A percentile compares a stretch with the other conserved stretches of the same genome.
Evolutionary conservation across 176 grass and related monocot species (phyloP).

Genomic region (Lolium perenne): DNA sequence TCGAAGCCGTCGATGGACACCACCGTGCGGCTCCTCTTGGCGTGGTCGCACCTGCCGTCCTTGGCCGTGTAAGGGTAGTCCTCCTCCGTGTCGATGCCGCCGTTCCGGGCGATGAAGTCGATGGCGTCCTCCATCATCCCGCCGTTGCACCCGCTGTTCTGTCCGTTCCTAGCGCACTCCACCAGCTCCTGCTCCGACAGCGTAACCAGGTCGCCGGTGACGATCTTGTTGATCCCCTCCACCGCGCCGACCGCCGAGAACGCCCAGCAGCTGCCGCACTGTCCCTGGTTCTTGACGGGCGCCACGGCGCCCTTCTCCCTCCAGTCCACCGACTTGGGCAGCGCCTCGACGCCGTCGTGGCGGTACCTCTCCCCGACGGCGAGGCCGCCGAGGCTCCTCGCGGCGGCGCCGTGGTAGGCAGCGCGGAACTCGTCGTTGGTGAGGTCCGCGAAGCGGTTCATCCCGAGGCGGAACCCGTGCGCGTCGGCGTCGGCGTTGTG

Average conservation of each 20-base stretch:
- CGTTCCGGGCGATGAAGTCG: neutral
- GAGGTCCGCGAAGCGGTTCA: slow-evolving; percentile 81
- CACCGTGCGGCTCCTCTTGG: no score
- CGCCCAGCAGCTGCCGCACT: slow-evolving; percentile 91
- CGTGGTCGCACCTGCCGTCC: no score
- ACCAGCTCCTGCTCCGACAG: no score
- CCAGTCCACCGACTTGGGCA: slow-evolving; percentile 60
- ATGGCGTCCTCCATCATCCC: no score
- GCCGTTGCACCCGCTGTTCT: no score
- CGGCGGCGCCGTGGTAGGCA: slow-evolving; percentile 42
- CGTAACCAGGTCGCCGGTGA: no score
- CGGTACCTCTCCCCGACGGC: slow-evolving; percentile 9
- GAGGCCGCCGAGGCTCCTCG: neutral
- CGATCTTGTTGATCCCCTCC: slow-evolving; percentile 66
- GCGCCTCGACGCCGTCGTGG: neutral
- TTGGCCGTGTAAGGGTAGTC: no score
- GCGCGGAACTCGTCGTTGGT: slow-evolving; percentile 76
- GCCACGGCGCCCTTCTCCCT: slow-evolving; percentile 71
- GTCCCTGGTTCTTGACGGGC: slow-evolving; percentile 82
- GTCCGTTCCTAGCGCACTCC: no score
- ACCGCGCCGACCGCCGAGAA: slow-evolving; percentile 83
- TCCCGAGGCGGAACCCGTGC: slow-evolving; percentile 55
- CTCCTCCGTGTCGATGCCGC: no score
- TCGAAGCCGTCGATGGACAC: neutral
- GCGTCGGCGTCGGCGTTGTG: no score